A percentile compares a stretch with the other conserved stretches of the same genome.
These are phyloP conservation scores for Apostasia shenzhenica DNA, from an alignment of 106 monocot genomes.

Conservation along the genomic window DNA sequence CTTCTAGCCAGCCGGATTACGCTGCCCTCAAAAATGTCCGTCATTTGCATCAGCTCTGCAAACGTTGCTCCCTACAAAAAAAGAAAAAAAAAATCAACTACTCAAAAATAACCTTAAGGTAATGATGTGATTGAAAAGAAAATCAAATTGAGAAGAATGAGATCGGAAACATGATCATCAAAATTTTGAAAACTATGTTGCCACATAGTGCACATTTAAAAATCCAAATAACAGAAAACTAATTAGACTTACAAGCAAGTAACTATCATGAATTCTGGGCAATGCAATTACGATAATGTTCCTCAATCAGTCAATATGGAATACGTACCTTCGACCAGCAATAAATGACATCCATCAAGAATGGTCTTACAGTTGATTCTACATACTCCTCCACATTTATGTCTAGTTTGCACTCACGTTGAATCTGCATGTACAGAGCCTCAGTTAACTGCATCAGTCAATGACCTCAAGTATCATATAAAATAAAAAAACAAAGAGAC, in stretches of 20 bases:
- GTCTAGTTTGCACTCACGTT: slow-evolving; percentile 95
- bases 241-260: no score
- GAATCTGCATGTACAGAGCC: slow-evolving; percentile 42
- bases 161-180: neutral
- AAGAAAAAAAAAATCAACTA: neutral
- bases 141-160: neutral
- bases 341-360: slow-evolving; percentile 98
- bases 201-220: neutral
- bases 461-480: neutral
- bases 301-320: neutral
- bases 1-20: slow-evolving; percentile 86
- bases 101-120: no score
- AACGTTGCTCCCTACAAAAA: slow-evolving; percentile 73
- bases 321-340: slow-evolving; percentile 92
- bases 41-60: slow-evolving; percentile 94
- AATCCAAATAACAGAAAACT: neutral
- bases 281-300: no score
- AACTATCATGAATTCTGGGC: no score
- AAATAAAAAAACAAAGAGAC: slow-evolving; percentile 23
- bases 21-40: slow-evolving; percentile 98
- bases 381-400: slow-evolving; percentile 97
- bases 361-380: slow-evolving; percentile 86
- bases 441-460: neutral
- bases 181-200: neutral
- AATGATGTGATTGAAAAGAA: neutral